Evolutionary conservation across 2,329 filamentous ascomycete genomes (phyloP).

Genomic region (Fusarium xyrophilum): DNA sequence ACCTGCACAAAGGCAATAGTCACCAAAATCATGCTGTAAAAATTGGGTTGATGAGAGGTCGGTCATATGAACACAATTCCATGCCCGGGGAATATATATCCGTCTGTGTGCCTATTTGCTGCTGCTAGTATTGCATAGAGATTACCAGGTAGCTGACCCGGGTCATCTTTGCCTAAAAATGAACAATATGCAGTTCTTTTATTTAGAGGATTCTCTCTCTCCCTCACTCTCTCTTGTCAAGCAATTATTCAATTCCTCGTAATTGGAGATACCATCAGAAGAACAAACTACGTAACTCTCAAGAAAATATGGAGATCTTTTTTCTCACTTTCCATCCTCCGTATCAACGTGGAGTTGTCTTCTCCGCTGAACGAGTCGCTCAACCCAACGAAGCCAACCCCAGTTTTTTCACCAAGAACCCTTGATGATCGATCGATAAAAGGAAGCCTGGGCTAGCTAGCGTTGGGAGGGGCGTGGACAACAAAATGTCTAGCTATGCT

Average conservation of each 20-base stretch:
- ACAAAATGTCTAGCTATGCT: neutral
- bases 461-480: constrained; percentile 7
- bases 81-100: constrained; percentile 24
- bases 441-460: constrained; percentile 4
- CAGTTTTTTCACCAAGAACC: constrained; percentile 18
- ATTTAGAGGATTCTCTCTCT: neutral
- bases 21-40: neutral
- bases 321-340: constrained; percentile 22
- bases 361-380: neutral
- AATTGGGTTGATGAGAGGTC: constrained; percentile 8
- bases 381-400: constrained; percentile 5
- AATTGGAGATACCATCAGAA: neutral
- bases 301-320: neutral
- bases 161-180: neutral
- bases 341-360: constrained; percentile 20
- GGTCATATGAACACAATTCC: constrained; percentile 33
- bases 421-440: constrained; percentile 11
- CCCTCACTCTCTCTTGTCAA: neutral
- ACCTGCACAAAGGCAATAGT: neutral
- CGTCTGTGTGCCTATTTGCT: neutral
- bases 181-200: neutral
- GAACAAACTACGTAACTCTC: neutral
- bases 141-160: neutral
- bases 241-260: neutral
- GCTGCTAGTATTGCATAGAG: neutral